Conservation (phyloP, 2,329 filamentous ascomycete species). For the Fusarium sp. region DNA sequence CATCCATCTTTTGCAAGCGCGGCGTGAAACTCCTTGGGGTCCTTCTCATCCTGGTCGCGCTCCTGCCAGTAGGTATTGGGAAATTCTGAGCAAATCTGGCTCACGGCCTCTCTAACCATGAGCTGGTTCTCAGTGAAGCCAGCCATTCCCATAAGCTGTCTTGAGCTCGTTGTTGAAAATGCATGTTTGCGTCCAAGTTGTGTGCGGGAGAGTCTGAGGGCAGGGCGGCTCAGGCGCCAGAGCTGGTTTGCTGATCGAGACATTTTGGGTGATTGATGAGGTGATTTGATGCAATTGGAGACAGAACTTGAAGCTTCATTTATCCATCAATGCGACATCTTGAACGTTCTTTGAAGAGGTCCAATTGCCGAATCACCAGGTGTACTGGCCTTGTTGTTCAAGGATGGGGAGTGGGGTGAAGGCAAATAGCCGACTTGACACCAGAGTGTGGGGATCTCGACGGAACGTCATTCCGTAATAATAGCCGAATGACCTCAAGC, state of each 20-base stretch:
- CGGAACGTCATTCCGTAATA: slow-evolving; percentile 4
- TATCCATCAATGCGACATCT: slow-evolving; percentile 7
- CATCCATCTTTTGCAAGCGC: slow-evolving; percentile 83
- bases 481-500: slow-evolving; percentile 21
- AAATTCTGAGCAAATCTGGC: slow-evolving; percentile 78
- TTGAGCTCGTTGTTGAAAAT: slow-evolving; percentile 56
- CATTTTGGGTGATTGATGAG: slow-evolving; percentile 16
- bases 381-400: neutral
- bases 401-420: neutral
- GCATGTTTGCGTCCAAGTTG: slow-evolving; percentile 1
- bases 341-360: slow-evolving; percentile 12
- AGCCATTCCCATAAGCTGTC: slow-evolving; percentile 77
- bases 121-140: slow-evolving; percentile 83
- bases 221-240: slow-evolving; percentile 28
- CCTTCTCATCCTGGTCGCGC: slow-evolving; percentile 77
- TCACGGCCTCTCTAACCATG: slow-evolving; percentile 79
- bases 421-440: slow-evolving; percentile 27
- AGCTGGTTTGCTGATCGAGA: slow-evolving; percentile 27
- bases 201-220: neutral
- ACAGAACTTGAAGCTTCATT: slow-evolving; percentile 21
- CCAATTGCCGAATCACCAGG: slow-evolving; percentile 12
- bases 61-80: slow-evolving; percentile 85
- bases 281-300: neutral
- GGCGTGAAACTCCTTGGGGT: slow-evolving; percentile 83
- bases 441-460: slow-evolving; percentile 4